Base-by-base conservation (phyloP, 2,329 filamentous ascomycete species). In the Pseudohalonectria lignicola region DNA sequence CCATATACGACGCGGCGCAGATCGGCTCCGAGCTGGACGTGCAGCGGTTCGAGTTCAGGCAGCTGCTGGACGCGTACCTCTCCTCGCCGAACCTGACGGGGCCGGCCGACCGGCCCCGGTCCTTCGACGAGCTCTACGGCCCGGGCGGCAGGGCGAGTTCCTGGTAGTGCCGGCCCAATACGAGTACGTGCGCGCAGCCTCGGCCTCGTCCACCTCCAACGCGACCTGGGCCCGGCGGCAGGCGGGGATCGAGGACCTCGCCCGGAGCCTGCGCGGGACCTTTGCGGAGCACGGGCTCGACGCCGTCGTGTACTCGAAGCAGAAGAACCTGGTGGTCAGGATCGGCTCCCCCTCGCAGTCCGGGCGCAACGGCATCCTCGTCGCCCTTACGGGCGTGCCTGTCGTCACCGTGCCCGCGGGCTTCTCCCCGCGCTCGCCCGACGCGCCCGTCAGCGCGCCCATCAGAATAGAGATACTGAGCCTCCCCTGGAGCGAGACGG, bases 391-490 rank as follows among this genome's bases (percentile, higher is more conserved):
- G 5, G 62, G 61, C 1, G 48, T 47, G 21, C 61, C 61, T 1
- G 59, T 62, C 12, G 52, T 64, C 4, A 68, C 66, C 3, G 57
- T 76, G 1, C 72, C 71, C 0, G 62, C 59, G 1, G 71, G 71
- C 0, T 77, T 76, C 45, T 74, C 70, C 17, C 48, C 60, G 1
- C 47, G 60, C 1, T 68, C 56, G 1, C 48, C 53, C 0, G 62
- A 68, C 11, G 74, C 76, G 13, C 67, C 67, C 0, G 49, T 66
- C 23, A 76, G 76, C 2, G 64, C 82, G 5, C 77, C 77, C 1
- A 66, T 82, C 29, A 77, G 78, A 1, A 69, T 81, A 64, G 77
- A 82, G 56, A 69, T 82, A 17, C 49, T 82, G 41, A 75, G 77
- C 0, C 47, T 60, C 42, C 66, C 66, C 4, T 79, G 70, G 63